Evolutionary conservation across 805 yeast genomes (phyloP).

Genomic region (Saccharomyces mikatae): DNA sequence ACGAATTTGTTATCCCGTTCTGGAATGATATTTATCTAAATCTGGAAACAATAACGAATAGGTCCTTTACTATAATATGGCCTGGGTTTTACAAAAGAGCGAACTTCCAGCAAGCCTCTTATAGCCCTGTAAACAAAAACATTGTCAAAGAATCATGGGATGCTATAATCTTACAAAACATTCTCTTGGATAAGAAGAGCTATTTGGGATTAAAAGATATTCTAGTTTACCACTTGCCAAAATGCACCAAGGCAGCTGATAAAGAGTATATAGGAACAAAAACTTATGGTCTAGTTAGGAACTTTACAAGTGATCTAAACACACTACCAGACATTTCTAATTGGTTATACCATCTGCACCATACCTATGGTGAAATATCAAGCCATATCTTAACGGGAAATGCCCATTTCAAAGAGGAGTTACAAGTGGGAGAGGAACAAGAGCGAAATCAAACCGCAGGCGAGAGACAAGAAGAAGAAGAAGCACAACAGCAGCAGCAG

Average conservation of each 20-base stretch:
- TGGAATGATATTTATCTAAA: constrained; percentile 26
- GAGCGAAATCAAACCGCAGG: neutral
- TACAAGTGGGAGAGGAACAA: constrained; percentile 6
- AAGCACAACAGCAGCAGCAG: neutral
- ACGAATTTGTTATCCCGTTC: constrained; percentile 26
- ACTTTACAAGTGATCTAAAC: constrained; percentile 19
- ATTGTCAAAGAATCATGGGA: constrained; percentile 21
- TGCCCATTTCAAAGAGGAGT: constrained; percentile 20
- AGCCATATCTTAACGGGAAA: constrained; percentile 25
- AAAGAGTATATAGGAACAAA: constrained; percentile 10
- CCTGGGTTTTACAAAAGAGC: constrained; percentile 20
- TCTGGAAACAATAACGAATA: constrained; percentile 16
- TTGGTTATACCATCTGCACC: constrained; percentile 28
- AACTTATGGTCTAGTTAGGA: constrained; percentile 23
- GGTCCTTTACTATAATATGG: constrained; percentile 19
- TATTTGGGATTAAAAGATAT: constrained; percentile 26
- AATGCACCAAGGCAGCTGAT: neutral
- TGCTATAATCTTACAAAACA: constrained; percentile 18
- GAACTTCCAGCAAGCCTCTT: constrained; percentile 11
- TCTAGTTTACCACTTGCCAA: constrained; percentile 26
- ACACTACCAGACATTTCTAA: constrained; percentile 23
- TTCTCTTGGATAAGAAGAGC: constrained; percentile 23
- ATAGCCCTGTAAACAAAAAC: neutral
- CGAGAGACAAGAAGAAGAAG: constrained; percentile 1
- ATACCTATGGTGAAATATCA: constrained; percentile 21